Evolutionary conservation across 2,329 filamentous ascomycete genomes (phyloP).

Genomic region (Myriosclerotinia scirpicola): DNA sequence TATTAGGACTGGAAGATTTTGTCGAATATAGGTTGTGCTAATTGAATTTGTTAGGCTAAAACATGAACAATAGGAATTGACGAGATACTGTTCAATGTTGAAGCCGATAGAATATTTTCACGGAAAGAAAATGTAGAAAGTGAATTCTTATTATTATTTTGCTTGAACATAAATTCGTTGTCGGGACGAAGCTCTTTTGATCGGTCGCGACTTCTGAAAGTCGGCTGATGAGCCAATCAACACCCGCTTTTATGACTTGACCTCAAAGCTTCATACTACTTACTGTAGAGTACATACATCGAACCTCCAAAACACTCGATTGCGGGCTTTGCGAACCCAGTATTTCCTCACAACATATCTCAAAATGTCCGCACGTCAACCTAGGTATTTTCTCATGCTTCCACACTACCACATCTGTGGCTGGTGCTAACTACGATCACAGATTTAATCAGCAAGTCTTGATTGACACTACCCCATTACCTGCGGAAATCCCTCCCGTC

Average conservation of each 20-base stretch:
- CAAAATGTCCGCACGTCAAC: constrained; percentile 39
- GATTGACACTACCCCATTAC: constrained; percentile 94
- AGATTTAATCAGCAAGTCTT: constrained; percentile 95
- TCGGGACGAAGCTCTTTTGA: constrained; percentile 28
- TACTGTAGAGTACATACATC: too few species aligned
- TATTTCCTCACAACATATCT: constrained; percentile 25
- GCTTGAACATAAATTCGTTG: constrained; percentile 19
- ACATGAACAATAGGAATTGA: constrained; percentile 1
- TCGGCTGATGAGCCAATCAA: constrained; percentile 36
- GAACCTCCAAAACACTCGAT: constrained; percentile 40
- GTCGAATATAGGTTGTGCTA: constrained; percentile 1
- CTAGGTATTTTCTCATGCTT: constrained; percentile 30
- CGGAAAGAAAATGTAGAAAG: constrained; percentile 2
- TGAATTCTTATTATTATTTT: constrained; percentile 16
- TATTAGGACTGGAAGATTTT: background rate
- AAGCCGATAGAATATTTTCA: constrained; percentile 7
- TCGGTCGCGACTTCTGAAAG: constrained; percentile 23
- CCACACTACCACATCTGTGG: background rate
- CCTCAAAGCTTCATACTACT: constrained; percentile 36
- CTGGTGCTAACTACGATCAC: constrained; percentile 40
- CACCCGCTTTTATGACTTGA: constrained; percentile 36
- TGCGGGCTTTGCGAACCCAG: constrained; percentile 37
- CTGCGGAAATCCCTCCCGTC: constrained; percentile 86
- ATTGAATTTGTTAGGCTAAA: background rate
- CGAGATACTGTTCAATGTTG: background rate